Evolutionary conservation across 352 stramenopile genomes (phyloP).

Genomic region (Globisporangium nagaii): DNA sequence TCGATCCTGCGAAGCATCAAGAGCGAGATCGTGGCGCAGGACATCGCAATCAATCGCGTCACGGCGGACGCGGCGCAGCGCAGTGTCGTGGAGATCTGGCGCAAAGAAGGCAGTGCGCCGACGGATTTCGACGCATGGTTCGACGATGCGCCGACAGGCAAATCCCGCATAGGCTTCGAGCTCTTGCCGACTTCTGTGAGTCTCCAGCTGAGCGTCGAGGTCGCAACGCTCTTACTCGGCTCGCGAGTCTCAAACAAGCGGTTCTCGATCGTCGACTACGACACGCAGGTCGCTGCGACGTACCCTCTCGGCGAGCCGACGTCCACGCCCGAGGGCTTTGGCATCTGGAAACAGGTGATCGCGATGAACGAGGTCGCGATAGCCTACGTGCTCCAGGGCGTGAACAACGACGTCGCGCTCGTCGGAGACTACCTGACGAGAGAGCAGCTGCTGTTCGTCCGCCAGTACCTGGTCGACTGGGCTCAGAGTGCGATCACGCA

Average conservation of each 20-base stretch:
- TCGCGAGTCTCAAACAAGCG: conserved; percentile 44
- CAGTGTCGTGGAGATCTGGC: conserved; percentile 49
- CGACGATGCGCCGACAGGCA: conserved; percentile 41
- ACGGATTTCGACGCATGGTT: conserved; percentile 68
- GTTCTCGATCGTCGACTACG: conserved; percentile 71
- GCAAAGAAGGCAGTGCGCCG: conserved; percentile 18
- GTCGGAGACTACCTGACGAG: conserved; percentile 47
- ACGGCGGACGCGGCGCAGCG: conserved; percentile 35
- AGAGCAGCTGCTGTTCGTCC: conserved; percentile 47
- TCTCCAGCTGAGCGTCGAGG: conserved; percentile 54
- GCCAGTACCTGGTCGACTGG: conserved; percentile 57
- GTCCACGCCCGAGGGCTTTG: conserved; percentile 46
- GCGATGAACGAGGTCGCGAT: conserved; percentile 59
- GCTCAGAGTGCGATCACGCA: conserved; percentile 28
- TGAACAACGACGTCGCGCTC: conserved; percentile 60
- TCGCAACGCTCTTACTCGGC: conserved; percentile 43
- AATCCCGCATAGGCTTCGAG: conserved; percentile 55
- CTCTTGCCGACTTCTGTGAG: conserved; percentile 26
- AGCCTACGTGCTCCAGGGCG: conserved; percentile 35
- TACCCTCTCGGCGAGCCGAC: conserved; percentile 22
- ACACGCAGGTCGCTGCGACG: conserved; percentile 15
- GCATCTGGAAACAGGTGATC: conserved; percentile 75
- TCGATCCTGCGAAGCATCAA: conserved; percentile 60
- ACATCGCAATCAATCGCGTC: conserved; percentile 34
- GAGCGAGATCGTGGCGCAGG: conserved; percentile 39